These are phyloP conservation scores for Epicoccum nigrum DNA, from an alignment of 2,329 filamentous ascomycete genomes.

Conservation along the genomic window DNA sequence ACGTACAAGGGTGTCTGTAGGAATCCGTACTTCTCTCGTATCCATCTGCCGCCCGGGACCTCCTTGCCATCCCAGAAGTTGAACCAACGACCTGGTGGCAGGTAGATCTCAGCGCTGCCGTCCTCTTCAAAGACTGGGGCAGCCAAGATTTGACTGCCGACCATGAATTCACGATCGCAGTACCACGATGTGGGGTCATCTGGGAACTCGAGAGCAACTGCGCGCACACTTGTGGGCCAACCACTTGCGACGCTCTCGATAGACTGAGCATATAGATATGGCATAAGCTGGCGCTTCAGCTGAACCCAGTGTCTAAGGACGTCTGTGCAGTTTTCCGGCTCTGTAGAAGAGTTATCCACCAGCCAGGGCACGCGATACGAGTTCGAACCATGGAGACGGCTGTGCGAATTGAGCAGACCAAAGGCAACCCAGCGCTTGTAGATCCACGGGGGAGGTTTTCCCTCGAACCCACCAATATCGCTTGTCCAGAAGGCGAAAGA, in stretches of 20 bases:
- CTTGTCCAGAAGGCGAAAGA: slow-evolving; percentile 73
- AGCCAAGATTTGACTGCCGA: slow-evolving; percentile 69
- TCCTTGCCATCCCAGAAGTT: slow-evolving; percentile 55
- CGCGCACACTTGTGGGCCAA: slow-evolving; percentile 65
- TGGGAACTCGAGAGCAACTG: slow-evolving; percentile 73
- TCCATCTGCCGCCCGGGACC: slow-evolving; percentile 52
- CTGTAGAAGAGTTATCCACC: slow-evolving; percentile 65
- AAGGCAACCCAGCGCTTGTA: slow-evolving; percentile 84
- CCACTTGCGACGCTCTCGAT: slow-evolving; percentile 59
- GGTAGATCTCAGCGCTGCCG: slow-evolving; percentile 70
- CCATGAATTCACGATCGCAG: slow-evolving; percentile 74
- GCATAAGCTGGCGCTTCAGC: slow-evolving; percentile 63
- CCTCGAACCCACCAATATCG: slow-evolving; percentile 76
- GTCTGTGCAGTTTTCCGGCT: slow-evolving; percentile 57
- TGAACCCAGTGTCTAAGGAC: slow-evolving; percentile 61
- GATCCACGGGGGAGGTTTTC: slow-evolving; percentile 68
- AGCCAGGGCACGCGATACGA: slow-evolving; percentile 79
- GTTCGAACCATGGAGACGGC: slow-evolving; percentile 70
- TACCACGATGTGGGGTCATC: slow-evolving; percentile 71
- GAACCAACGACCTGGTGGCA: slow-evolving; percentile 61
- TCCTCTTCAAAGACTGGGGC: slow-evolving; percentile 69
- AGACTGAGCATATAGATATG: slow-evolving; percentile 63
- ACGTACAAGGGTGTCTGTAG: slow-evolving; percentile 51
- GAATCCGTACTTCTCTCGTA: slow-evolving; percentile 51
- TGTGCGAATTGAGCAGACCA: slow-evolving; percentile 72